A percentile compares a stretch with the other conserved stretches of the same genome.
Conservation (phyloP, 192 early-diverging fungal genomes). For the Coemansia sp. region DNA sequence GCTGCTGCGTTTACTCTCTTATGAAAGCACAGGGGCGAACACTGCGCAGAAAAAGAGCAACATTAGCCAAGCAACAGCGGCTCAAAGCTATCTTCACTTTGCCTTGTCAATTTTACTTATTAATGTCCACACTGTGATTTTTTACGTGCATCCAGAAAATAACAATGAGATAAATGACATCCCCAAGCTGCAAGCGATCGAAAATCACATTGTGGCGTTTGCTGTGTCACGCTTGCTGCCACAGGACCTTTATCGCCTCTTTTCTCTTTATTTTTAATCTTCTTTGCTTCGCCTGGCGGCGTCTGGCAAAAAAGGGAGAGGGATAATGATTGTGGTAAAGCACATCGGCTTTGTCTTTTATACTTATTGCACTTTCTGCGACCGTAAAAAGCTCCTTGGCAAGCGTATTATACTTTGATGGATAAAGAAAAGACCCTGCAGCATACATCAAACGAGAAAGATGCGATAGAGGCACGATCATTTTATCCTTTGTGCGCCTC, state of each 20-base stretch:
- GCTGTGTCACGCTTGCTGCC: not conserved
- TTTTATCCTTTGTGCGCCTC: not conserved
- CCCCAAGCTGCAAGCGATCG: slow-evolving; percentile 32
- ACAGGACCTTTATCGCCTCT: no score
- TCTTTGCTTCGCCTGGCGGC: not conserved
- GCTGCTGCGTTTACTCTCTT: no score
- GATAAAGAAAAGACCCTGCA: not conserved
- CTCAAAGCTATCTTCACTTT: not conserved
- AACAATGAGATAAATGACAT: not conserved
- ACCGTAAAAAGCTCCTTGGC: not conserved
- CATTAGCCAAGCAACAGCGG: no score
- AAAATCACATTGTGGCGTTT: slow-evolving; percentile 35
- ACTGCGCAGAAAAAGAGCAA: not conserved
- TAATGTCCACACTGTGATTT: not conserved
- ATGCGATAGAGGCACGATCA: not conserved
- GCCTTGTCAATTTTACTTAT: not conserved
- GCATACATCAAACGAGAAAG: not conserved
- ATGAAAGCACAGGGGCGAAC: not conserved
- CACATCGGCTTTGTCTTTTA: no score
- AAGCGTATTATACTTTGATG: not conserved
- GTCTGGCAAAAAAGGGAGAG: not conserved
- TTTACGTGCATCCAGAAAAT: not conserved
- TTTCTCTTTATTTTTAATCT: no score
- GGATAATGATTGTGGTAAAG: not conserved
- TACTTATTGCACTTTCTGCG: not conserved